Conservation (phyloP, 352 stramenopile genomes). For the Phytophthora cryptogea region DNA sequence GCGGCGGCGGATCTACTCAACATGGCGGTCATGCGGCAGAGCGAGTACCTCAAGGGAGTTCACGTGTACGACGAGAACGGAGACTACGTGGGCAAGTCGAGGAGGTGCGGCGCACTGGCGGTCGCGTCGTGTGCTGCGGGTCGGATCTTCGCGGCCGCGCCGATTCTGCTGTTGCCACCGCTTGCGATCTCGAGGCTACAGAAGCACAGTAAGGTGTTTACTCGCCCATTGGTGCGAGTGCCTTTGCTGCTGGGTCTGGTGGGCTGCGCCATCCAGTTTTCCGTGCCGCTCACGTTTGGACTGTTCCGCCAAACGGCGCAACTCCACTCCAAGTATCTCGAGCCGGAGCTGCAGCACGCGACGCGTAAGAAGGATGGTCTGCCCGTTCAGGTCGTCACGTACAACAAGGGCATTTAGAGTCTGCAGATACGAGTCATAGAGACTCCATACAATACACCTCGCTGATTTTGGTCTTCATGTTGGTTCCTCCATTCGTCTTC, state of each 20-base stretch:
- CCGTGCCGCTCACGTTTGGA: constrained; percentile 84
- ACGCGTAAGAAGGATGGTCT: constrained; percentile 50
- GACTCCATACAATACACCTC: constrained; percentile 8
- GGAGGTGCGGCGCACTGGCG: constrained; percentile 68
- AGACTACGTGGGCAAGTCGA: constrained; percentile 78
- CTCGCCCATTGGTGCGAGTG: constrained; percentile 55
- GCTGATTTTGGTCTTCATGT: constrained; percentile 6
- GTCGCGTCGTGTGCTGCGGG: constrained; percentile 77
- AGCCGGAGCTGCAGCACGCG: constrained; percentile 55
- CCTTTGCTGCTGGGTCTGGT: constrained; percentile 72
- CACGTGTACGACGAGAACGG: constrained; percentile 84
- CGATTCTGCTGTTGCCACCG: constrained; percentile 80
- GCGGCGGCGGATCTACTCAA: constrained; percentile 85
- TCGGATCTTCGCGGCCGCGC: constrained; percentile 79
- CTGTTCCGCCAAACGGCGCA: constrained; percentile 86
- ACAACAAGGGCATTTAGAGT: constrained; percentile 76
- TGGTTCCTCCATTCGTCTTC: not conserved
- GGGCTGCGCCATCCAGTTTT: constrained; percentile 81
- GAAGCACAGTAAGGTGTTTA: constrained; percentile 41
- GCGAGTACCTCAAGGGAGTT: constrained; percentile 81
- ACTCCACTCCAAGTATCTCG: constrained; percentile 62
- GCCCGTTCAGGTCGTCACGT: constrained; percentile 68
- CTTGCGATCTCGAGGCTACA: constrained; percentile 65
- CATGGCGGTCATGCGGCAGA: constrained; percentile 85
- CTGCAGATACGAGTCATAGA: constrained; percentile 5